Evolutionary conservation across 176 grass and related monocot genomes (phyloP), one percentile per base, ranked within the genome.

Genomic region (Oryza australiensis): DNA sequence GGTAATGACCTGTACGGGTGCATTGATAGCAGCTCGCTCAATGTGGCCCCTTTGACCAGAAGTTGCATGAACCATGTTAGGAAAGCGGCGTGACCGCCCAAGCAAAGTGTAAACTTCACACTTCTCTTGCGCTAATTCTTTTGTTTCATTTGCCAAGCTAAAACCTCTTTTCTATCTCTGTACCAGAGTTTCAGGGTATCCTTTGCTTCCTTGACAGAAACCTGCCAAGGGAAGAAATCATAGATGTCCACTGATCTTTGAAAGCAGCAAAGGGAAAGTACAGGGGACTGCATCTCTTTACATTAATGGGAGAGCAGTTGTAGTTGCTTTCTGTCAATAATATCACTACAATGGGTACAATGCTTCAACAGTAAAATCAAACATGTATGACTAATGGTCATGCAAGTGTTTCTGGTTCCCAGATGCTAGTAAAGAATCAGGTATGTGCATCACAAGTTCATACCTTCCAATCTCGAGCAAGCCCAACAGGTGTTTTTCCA

Each of bases 381-480:
- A 42, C 70, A 49, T 64, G 42, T 23, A 81, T 27, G 33, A 64
- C 41, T 45, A 77, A 72, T 29, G 33, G 77, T 9, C 5, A 64
- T 30, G 43, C 34, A 72, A 10, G 3, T 80, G 23, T 68, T 74
- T 67, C 12, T 22, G 45, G 68, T 74, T 42, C 72, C 26, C 34
- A 60, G 43, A 9, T 71, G 40, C 15, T 82, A 55, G 45, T 73
- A 85, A 77, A 23, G 12, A 85, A 71, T 57, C 53, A 75, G 73
- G 9, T 60, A 33, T 73, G 57, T 66, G 66, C 53, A 14, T 59
- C 49, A 78, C 2, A 67, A 74, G 30, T 78, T 66, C 67, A 37
- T 81, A 98, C 96, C 96, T 98, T 98, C 96, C 96, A 98, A 90
- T 98, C 96, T 41, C 86, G 87, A 90, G 96, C 88, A 71, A 98